phyloP scores from a whole-genome alignment of 2,329 filamentous ascomycete species.

The Ophiostoma sp. region DNA sequence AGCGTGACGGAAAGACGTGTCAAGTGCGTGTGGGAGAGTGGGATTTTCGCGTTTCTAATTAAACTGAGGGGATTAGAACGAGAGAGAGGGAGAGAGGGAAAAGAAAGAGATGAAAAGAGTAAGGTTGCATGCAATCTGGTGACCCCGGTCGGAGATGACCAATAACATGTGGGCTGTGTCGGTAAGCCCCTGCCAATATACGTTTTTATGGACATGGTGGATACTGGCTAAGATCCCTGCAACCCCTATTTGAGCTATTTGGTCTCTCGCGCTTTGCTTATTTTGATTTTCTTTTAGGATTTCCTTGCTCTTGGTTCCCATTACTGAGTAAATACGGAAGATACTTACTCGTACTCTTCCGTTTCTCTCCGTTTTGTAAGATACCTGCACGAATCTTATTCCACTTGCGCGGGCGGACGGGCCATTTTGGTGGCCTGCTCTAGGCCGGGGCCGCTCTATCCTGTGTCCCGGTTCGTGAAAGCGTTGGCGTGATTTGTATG shows the following conservation, averaged over 20 bases:
- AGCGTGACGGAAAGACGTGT: slow-evolving; percentile 11
- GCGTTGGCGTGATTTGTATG: not conserved
- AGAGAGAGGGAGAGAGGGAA: not conserved
- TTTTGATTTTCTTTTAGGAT: too few species aligned
- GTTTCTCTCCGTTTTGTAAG: not conserved
- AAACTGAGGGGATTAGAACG: slow-evolving; percentile 12
- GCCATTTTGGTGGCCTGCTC: slow-evolving; percentile 9
- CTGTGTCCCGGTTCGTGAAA: not conserved
- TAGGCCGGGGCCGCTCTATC: not conserved
- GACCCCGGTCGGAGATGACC: not conserved
- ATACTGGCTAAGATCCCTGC: slow-evolving; percentile 1
- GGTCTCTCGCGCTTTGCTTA: not conserved
- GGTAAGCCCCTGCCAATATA: slow-evolving; percentile 6
- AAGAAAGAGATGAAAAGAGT: not conserved
- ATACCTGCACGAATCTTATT: not conserved
- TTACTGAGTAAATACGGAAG: too few species aligned
- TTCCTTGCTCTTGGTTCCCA: too few species aligned
- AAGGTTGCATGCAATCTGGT: not conserved
- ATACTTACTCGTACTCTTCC: not conserved
- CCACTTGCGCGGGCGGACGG: slow-evolving; percentile 4
- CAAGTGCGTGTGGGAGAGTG: slow-evolving; percentile 7
- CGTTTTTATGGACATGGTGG: not conserved
- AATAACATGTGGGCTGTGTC: not conserved
- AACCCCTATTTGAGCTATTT: not conserved
- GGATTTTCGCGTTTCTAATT: slow-evolving; percentile 21